Percentiles rank a stretch among this genome's conserved stretches.
These are phyloP conservation scores for Arthrobotrys musiformis DNA, from an alignment of 2,329 filamentous ascomycete genomes.

Conservation along the genomic window DNA sequence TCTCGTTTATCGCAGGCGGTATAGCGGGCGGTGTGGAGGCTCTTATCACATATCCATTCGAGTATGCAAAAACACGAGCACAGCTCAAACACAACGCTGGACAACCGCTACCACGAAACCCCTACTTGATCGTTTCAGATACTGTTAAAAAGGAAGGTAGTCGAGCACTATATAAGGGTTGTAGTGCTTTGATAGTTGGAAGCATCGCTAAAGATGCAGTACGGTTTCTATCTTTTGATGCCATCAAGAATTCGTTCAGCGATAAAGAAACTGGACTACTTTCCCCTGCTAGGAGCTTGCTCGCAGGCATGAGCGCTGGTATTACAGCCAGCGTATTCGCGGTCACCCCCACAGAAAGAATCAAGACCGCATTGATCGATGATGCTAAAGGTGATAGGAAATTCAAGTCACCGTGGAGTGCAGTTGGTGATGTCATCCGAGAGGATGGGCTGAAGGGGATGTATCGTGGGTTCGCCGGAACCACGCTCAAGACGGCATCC, in stretches of 20 bases:
- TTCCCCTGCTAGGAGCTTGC: slow-evolving; percentile 69
- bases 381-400: slow-evolving; percentile 62
- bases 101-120: slow-evolving; percentile 67
- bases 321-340: slow-evolving; percentile 72
- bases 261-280: slow-evolving; percentile 69
- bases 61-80: slow-evolving; percentile 74
- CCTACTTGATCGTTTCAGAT: slow-evolving; percentile 69
- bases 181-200: slow-evolving; percentile 69
- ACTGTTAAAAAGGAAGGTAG: slow-evolving; percentile 70
- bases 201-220: slow-evolving; percentile 71
- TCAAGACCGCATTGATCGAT: slow-evolving; percentile 72
- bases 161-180: slow-evolving; percentile 72
- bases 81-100: slow-evolving; percentile 66
- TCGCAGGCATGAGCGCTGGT: slow-evolving; percentile 73
- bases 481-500: slow-evolving; percentile 66
- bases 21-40: slow-evolving; percentile 69
- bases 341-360: slow-evolving; percentile 75
- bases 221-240: slow-evolving; percentile 74
- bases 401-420: slow-evolving; percentile 61
- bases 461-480: slow-evolving; percentile 65
- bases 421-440: slow-evolving; percentile 61
- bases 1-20: slow-evolving; percentile 68
- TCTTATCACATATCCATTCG: slow-evolving; percentile 71
- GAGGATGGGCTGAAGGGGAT: slow-evolving; percentile 64
- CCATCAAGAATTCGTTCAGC: slow-evolving; percentile 70